Conservation (phyloP, 2,329 filamentous ascomycete genomes). For the Gyromitra esculenta region DNA sequence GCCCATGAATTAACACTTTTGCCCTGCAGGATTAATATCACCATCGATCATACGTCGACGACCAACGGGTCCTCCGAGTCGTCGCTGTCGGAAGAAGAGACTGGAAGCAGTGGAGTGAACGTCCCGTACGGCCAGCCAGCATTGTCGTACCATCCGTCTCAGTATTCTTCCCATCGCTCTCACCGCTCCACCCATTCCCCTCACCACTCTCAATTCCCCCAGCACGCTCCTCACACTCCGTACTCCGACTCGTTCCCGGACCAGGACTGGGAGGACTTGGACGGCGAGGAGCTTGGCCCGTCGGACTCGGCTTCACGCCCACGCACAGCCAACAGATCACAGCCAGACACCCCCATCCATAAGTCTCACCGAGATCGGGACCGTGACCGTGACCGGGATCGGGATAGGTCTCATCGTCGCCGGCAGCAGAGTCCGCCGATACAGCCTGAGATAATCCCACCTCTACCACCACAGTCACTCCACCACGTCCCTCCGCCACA, state of each 20-base stretch:
- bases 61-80: slow-evolving; percentile 58
- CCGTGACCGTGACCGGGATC: neutral
- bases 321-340: slow-evolving; percentile 51
- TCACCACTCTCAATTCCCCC: slow-evolving; percentile 52
- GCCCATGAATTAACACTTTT: slow-evolving; percentile 6
- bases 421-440: slow-evolving; percentile 48
- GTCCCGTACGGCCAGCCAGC: slow-evolving; percentile 53
- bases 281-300: slow-evolving; percentile 57
- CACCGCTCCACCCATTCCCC: slow-evolving; percentile 43
- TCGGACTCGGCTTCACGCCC: slow-evolving; percentile 58
- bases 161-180: slow-evolving; percentile 48
- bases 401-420: slow-evolving; percentile 45
- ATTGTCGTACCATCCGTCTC: slow-evolving; percentile 40
- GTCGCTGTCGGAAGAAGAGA: slow-evolving; percentile 56
- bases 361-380: slow-evolving; percentile 18
- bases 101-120: slow-evolving; percentile 56
- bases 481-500: slow-evolving; percentile 46
- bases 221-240: slow-evolving; percentile 53
- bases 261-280: slow-evolving; percentile 56
- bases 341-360: slow-evolving; percentile 34
- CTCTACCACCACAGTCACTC: slow-evolving; percentile 41
- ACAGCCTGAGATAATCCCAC: slow-evolving; percentile 47
- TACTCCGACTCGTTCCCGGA: slow-evolving; percentile 56
- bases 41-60: slow-evolving; percentile 58
- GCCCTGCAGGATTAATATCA: slow-evolving; percentile 57